Evolutionary conservation across 1,284 basidiomycete genomes (phyloP).

Genomic region (Macrocybe sp.): DNA sequence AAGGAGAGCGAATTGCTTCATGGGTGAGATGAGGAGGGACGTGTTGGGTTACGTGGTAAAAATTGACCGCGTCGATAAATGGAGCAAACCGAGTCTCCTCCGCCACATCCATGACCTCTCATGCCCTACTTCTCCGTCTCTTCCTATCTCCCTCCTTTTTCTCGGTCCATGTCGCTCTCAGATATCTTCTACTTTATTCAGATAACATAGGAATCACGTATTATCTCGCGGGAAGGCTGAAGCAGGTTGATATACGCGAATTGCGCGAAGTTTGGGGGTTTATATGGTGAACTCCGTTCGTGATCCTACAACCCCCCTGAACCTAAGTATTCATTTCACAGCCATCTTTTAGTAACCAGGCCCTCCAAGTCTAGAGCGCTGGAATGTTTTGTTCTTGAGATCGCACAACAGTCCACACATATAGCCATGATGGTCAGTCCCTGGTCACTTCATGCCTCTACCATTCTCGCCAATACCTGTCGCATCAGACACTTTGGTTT

Average conservation of each 20-base stretch:
- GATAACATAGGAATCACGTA: constrained; percentile 96
- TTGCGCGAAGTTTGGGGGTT: constrained; percentile 96
- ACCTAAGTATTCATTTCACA: constrained; percentile 25
- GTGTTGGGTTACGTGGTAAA: constrained; percentile 5
- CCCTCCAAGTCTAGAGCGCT: constrained; percentile 87
- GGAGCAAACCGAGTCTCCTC: constrained; percentile 1
- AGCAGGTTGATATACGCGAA: constrained; percentile 73
- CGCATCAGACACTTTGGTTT: constrained; percentile 86
- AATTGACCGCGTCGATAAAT: constrained; percentile 18
- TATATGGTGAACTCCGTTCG: constrained; percentile 64
- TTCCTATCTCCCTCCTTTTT: constrained; percentile 90
- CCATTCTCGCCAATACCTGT: constrained; percentile 9
- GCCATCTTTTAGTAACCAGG: constrained; percentile 88
- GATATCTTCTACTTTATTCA: constrained; percentile 84
- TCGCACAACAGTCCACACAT: constrained; percentile 86
- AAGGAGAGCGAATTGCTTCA: constrained; percentile 26
- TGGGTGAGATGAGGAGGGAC: constrained; percentile 25
- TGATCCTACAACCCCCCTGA: constrained; percentile 12
- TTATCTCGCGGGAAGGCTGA: constrained; percentile 85
- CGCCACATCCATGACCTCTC: constrained; percentile 44
- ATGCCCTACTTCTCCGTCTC: constrained; percentile 81
- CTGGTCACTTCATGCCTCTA: constrained; percentile 9
- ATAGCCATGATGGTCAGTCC: constrained; percentile 85
- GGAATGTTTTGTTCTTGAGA: constrained; percentile 87
- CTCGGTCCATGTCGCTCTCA: constrained; percentile 86